These are phyloP conservation scores for Phytophthora multivora DNA, from an alignment of 352 stramenopile genomes.

Conservation along the genomic window DNA sequence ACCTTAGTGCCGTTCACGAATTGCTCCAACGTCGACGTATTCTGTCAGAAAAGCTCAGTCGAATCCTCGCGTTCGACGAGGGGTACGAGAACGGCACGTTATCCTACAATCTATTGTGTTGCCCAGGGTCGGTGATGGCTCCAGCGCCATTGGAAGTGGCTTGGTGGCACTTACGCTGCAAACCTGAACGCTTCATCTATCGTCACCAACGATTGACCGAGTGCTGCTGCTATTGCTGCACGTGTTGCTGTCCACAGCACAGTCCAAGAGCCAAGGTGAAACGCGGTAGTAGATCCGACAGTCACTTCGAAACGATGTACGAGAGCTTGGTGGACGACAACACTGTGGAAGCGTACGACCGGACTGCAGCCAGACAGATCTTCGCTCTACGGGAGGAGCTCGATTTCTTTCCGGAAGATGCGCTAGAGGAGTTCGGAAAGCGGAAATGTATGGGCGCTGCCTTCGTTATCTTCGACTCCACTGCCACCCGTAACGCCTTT, in stretches of 20 bases:
- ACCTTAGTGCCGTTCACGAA: slow-evolving; percentile 63
- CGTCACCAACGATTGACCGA: slow-evolving; percentile 44
- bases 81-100: slow-evolving; percentile 58
- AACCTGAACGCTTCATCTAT: slow-evolving; percentile 60
- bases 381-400: slow-evolving; percentile 65
- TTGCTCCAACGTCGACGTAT: slow-evolving; percentile 53
- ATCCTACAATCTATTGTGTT: slow-evolving; percentile 73
- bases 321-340: slow-evolving; percentile 35
- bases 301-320: slow-evolving; percentile 31
- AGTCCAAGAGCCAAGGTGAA: slow-evolving; percentile 25
- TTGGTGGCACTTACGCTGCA: slow-evolving; percentile 54
- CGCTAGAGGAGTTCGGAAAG: slow-evolving; percentile 61
- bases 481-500: slow-evolving; percentile 61
- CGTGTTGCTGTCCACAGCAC: slow-evolving; percentile 45
- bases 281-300: slow-evolving; percentile 19
- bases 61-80: slow-evolving; percentile 57
- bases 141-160: slow-evolving; percentile 50
- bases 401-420: slow-evolving; percentile 75
- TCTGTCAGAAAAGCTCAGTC: slow-evolving; percentile 58
- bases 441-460: slow-evolving; percentile 64
- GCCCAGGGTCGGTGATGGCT: slow-evolving; percentile 58
- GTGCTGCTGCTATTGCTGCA: slow-evolving; percentile 49
- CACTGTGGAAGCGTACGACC: slow-evolving; percentile 24
- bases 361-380: slow-evolving; percentile 20
- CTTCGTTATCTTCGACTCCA: slow-evolving; percentile 79